Conservation (phyloP, 176 grass and related monocot species). For the Dactylis glomerata region DNA sequence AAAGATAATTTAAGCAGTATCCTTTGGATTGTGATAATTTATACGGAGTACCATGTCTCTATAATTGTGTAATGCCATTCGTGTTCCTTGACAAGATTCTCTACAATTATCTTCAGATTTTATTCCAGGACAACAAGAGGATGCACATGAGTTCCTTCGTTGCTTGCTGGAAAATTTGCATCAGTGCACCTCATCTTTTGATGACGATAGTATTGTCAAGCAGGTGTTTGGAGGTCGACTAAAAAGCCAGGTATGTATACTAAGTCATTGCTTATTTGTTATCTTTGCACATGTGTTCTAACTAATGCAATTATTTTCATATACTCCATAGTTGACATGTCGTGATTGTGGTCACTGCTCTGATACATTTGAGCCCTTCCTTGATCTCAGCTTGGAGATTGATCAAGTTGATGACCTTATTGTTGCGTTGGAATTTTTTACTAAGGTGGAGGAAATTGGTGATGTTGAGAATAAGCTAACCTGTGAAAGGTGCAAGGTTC, state of each 20-base stretch:
- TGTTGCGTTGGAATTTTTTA: constrained; percentile 77
- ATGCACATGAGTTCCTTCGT: constrained; percentile 83
- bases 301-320: no score
- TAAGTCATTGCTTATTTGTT: not conserved
- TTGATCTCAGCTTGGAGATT: constrained; percentile 96
- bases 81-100: constrained; percentile 52
- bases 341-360: constrained; percentile 67
- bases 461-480: constrained; percentile 67
- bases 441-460: constrained; percentile 77
- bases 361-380: constrained; percentile 75
- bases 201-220: constrained; percentile 75
- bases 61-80: no score
- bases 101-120: constrained; percentile 76
- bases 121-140: constrained; percentile 69
- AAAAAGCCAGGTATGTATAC: constrained; percentile 54
- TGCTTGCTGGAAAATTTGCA: constrained; percentile 80
- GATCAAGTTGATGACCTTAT: constrained; percentile 46
- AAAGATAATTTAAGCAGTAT: no score
- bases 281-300: no score
- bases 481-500: constrained; percentile 66
- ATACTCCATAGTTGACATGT: constrained; percentile 76
- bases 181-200: constrained; percentile 52
- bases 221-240: constrained; percentile 79
- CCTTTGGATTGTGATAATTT: no score
- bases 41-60: no score